These are phyloP conservation scores for Cerioporus squamosus DNA, from an alignment of 1,284 basidiomycete genomes.

Conservation along the genomic window DNA sequence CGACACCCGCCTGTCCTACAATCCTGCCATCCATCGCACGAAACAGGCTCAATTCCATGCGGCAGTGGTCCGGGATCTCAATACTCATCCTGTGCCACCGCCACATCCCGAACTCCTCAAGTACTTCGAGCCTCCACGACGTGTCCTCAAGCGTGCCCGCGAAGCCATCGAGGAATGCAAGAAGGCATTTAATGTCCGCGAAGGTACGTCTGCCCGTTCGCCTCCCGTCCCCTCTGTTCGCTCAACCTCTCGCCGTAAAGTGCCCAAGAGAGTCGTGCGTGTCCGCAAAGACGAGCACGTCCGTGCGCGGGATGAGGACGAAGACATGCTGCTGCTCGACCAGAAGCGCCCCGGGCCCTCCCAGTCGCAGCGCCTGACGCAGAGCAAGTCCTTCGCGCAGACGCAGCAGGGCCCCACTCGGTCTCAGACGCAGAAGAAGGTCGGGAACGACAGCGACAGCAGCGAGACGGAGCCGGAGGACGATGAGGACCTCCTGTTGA, in stretches of 20 bases:
- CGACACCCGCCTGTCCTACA: conserved; percentile 77
- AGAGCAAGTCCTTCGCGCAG: conserved; percentile 4
- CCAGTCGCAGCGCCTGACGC: conserved; percentile 17
- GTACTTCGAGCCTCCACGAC: conserved; percentile 81
- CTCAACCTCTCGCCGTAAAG: conserved; percentile 35
- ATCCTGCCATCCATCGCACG: conserved; percentile 88
- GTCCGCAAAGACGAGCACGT: conserved; percentile 62
- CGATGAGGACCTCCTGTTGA: conserved; percentile 35
- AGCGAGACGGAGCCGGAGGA: conserved; percentile 29
- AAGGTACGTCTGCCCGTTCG: conserved; percentile 48
- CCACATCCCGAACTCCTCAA: conserved; percentile 85
- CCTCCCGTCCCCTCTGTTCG: background rate
- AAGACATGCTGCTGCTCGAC: conserved; percentile 67
- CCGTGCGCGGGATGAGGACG: conserved; percentile 66
- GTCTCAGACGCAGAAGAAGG: conserved; percentile 10
- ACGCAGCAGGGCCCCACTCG: conserved; percentile 9
- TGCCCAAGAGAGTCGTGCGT: conserved; percentile 57
- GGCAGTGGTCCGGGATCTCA: conserved; percentile 76
- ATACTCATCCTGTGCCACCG: conserved; percentile 76
- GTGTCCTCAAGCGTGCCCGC: conserved; percentile 63
- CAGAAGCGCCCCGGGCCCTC: conserved; percentile 34
- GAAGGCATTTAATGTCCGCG: conserved; percentile 72
- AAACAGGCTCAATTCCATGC: conserved; percentile 94
- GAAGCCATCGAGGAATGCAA: conserved; percentile 66
- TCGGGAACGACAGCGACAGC: conserved; percentile 32